Base-by-base conservation (phyloP, 495 filamentous ascomycete genomes). In the Penicillium mononematosum region DNA sequence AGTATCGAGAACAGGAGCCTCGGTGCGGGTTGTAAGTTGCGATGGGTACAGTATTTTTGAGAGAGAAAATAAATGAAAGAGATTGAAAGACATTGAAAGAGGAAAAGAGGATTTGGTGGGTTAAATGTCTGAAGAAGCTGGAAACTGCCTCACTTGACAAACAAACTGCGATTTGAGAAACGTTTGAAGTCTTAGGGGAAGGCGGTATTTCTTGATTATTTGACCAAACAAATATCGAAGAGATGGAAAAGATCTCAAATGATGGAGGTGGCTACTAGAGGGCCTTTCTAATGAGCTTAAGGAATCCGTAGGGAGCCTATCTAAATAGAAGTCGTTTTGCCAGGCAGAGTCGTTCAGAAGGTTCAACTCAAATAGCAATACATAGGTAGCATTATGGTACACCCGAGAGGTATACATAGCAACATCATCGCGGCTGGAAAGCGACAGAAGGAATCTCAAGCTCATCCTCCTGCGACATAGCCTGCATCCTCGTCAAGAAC, bases 401-500 rank as follows among this genome's bases (percentile, higher is more conserved):
- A 22, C 32, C 29, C 7, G 32, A 11, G 14, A 4, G 42, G 19
- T 8, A 44, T 44, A 34, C 17, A 22, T 34, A 49, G 29, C 29
- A 32, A 29, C 7, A 10, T 16, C 12, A 53, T 44, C 52, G 45
- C 25, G 14, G 7, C 42, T 54, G 20, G 45, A 36, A 45, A 9
- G 52, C 29, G 31, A 54, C 29, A 38, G 29, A 31, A 45, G 42
- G 52, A 45, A 54, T 22, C 7, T 46, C 29, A 36, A 31, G 38
- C 10, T 4, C 31, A 46, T 36, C 29, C 12, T 38, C 42, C 36
- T 45, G 42, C 27, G 29, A 54, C 19, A 32, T 5, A 36, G 39
- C 42, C 25, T 45, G 52, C 3, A 54, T 12, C 20, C 43, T 43
- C 1, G 24, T 17, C 42, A 71, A 50, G 55, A 75, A 76, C 44